Evolutionary conservation across 108 stramenopile genomes (phyloP).

Genomic region (Nitzschia sp.): DNA sequence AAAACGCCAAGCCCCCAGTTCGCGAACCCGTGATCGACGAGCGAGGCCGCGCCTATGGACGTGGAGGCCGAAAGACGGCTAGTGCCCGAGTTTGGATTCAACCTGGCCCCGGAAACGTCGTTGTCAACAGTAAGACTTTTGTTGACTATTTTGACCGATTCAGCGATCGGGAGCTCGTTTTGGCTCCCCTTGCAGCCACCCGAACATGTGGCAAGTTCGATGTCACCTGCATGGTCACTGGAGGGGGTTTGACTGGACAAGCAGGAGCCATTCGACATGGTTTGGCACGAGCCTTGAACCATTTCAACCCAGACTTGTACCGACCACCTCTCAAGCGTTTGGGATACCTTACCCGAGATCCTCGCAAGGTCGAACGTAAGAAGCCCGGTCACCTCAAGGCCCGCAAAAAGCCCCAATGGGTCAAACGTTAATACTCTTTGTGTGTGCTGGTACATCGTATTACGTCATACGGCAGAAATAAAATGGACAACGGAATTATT

Average conservation of each 20-base stretch:
- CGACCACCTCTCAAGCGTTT: slow-evolving; percentile 87
- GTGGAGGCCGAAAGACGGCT: slow-evolving; percentile 92
- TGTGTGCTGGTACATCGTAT: not conserved
- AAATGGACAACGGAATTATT: not conserved
- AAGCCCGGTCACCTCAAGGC: slow-evolving; percentile 96
- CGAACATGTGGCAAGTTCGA: slow-evolving; percentile 89
- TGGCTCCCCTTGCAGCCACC: slow-evolving; percentile 86
- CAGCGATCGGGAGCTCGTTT: slow-evolving; percentile 67
- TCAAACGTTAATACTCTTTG: slow-evolving; percentile 75
- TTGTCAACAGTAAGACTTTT: slow-evolving; percentile 82
- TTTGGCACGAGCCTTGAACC: slow-evolving; percentile 88
- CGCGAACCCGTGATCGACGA: slow-evolving; percentile 73
- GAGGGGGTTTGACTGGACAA: slow-evolving; percentile 87
- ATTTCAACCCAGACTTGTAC: slow-evolving; percentile 86
- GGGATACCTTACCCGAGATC: slow-evolving; percentile 91
- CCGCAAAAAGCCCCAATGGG: slow-evolving; percentile 96
- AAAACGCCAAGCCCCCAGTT: slow-evolving; percentile 62
- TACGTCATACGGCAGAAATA: too few relatives aligned
- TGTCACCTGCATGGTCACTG: slow-evolving; percentile 66
- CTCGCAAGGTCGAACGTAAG: slow-evolving; percentile 95
- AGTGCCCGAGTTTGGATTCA: slow-evolving; percentile 93
- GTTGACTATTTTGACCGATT: slow-evolving; percentile 85
- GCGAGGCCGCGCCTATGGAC: slow-evolving; percentile 87
- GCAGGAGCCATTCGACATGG: slow-evolving; percentile 95
- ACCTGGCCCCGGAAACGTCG: slow-evolving; percentile 80